Base-by-base conservation (phyloP, 2,329 filamentous ascomycete genomes). In the Fusarium albidum region DNA sequence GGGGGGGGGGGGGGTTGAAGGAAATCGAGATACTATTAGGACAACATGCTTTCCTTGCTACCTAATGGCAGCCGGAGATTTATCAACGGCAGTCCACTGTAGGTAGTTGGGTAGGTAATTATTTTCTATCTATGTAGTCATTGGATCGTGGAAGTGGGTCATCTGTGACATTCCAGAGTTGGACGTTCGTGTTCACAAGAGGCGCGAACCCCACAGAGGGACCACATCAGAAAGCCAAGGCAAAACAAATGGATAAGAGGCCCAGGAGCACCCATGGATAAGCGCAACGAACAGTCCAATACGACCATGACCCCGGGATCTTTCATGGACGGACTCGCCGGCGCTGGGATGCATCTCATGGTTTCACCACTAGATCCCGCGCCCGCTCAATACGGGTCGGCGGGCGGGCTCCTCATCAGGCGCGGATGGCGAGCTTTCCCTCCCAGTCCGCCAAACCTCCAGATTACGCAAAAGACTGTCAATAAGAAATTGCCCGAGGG, bases 301-400 rank as follows among this genome's bases (percentile, higher is more conserved):
- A 58, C 55, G 50, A 64, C 55, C 31, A 43, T 45, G 32, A 57
- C 49, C 47, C 51, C 44, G 42, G 41, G 32, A 45, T 34, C 39
- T 37, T 27, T 26, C 47, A 48, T 59, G 59, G 64, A 54, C 52
- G 48, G 51, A 48, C 28, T 32, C 52, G 39, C 49, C 55, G 52
- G 46, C 45, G 33, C 37, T 46, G 39, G 42, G 50, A 55, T 57
- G 7, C 21, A 21, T 21, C 55, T 57, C 52, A 64, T 31, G 42
- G 61, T 57, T 66, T 66, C 49, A 65, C 40, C 47, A 55, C 33
- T 39, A 49, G 47, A 58, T 61, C 39, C 50, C 51, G 45, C 45
- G 47, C 48, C 44, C 25, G 50, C 31, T 18, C 29, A 42, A 40
- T 33, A 32, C 38, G 43, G 33, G 40, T 42, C 44, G 44, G 50